These are phyloP conservation scores for Blastobotrys persicus DNA, from an alignment of 1,139 yeast species.

Conservation along the genomic window DNA sequence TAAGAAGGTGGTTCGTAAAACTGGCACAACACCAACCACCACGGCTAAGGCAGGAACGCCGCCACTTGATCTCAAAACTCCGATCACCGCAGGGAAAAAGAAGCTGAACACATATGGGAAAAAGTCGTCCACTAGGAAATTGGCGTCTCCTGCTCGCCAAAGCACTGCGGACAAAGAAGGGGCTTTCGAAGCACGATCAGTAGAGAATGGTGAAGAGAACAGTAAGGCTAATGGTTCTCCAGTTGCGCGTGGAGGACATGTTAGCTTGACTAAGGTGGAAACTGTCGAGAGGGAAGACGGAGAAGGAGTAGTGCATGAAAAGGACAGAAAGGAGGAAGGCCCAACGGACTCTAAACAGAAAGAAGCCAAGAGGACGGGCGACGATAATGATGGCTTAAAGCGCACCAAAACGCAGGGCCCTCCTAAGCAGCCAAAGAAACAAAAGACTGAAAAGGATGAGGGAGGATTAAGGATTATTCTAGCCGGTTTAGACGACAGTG, in stretches of 20 bases:
- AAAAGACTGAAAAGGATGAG: background rate
- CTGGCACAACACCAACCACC: background rate
- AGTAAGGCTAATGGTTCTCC: no score
- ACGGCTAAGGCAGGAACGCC: background rate
- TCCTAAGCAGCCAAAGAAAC: background rate
- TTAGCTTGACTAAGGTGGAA: no score
- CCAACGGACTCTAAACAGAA: background rate
- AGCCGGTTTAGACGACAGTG: slow-evolving; percentile 3
- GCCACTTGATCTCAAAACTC: slow-evolving; percentile 1
- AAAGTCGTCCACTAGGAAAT: slow-evolving; percentile 3
- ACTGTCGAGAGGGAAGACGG: no score
- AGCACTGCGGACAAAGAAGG: no score
- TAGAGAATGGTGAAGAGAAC: no score
- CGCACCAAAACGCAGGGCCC: no score
- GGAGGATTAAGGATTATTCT: slow-evolving; percentile 11
- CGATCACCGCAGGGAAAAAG: background rate
- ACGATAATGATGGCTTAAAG: background rate
- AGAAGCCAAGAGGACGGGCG: background rate
- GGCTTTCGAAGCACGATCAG: no score
- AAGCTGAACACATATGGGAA: slow-evolving; percentile 3
- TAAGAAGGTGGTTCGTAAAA: slow-evolving; percentile 13
- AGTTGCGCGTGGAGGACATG: no score
- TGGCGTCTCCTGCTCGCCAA: no score
- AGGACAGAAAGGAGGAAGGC: no score
- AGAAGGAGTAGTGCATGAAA: no score